Evolutionary conservation across 2,329 filamentous ascomycete species (phyloP).

Genomic region (Fusarium nanum): DNA sequence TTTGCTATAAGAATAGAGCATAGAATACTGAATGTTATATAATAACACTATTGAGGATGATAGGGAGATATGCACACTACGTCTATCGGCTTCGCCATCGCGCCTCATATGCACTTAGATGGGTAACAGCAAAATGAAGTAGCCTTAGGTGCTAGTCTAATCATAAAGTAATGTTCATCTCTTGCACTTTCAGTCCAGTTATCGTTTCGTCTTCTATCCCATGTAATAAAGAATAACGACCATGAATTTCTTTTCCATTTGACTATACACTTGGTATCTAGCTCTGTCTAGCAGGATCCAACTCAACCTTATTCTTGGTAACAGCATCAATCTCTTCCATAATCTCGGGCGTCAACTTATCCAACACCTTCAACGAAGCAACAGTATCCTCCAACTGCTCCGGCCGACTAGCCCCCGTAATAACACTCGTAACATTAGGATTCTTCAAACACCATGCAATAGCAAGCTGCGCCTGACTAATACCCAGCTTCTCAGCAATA

Average conservation of each 20-base stretch:
- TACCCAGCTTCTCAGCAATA: slow-evolving; percentile 69
- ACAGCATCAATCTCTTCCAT: slow-evolving; percentile 64
- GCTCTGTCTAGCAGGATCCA: slow-evolving; percentile 44
- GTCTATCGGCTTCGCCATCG: not conserved
- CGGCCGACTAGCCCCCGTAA: slow-evolving; percentile 63
- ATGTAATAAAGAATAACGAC: rapidly evolving
- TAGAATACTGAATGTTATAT: rapidly evolving
- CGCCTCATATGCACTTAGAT: not conserved
- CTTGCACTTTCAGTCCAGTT: not conserved
- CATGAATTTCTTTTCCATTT: not conserved
- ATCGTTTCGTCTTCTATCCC: rapidly evolving
- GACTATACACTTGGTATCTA: not conserved
- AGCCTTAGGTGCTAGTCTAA: no score
- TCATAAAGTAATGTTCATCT: no score
- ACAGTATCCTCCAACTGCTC: slow-evolving; percentile 65
- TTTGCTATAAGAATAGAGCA: not conserved
- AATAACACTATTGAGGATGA: not conserved
- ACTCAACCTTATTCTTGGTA: slow-evolving; percentile 46
- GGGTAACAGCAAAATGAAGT: no score
- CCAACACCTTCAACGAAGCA: slow-evolving; percentile 58
- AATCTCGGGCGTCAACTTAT: slow-evolving; percentile 62
- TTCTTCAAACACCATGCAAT: slow-evolving; percentile 67
- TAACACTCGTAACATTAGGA: slow-evolving; percentile 63
- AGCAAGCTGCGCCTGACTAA: slow-evolving; percentile 63
- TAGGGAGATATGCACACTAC: not conserved